Percentiles rank a stretch among this genome's conserved stretches.
Evolutionary conservation across 768 basidiomycete species (phyloP).

Genomic region (Collybia sordida): DNA sequence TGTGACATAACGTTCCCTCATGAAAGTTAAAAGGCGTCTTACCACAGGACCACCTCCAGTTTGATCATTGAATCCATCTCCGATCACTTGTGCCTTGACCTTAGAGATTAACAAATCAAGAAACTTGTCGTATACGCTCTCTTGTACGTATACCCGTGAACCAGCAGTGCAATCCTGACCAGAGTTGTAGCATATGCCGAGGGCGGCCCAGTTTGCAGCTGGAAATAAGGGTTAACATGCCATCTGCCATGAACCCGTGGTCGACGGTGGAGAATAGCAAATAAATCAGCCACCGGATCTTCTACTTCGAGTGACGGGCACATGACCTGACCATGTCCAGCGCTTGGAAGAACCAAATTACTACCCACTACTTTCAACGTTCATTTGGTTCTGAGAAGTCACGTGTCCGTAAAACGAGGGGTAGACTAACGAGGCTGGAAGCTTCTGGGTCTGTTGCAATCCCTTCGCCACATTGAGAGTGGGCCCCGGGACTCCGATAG

Average conservation of each 20-base stretch:
- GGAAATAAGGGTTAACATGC: conserved; percentile 3
- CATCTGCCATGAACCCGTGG: too few relatives aligned
- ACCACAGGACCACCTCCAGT: conserved; percentile 85
- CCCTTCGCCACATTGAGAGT: too few relatives aligned
- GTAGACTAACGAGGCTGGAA: not conserved
- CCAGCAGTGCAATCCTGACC: conserved; percentile 96
- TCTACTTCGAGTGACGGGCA: not conserved
- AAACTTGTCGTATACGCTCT: conserved; percentile 85
- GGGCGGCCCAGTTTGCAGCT: conserved; percentile 84
- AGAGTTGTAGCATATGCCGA: conserved; percentile 86
- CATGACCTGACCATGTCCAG: not conserved
- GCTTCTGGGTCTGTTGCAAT: not conserved
- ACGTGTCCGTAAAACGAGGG: not conserved
- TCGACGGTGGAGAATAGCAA: too few relatives aligned
- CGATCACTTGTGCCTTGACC: conserved; percentile 69
- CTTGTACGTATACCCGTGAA: conserved; percentile 87
- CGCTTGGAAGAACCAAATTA: not conserved
- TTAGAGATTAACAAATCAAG: conserved; percentile 61
- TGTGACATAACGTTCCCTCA: not conserved
- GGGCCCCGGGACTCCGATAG: not conserved
- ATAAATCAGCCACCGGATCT: too few relatives aligned
- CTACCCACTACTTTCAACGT: not conserved
- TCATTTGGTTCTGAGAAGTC: too few relatives aligned
- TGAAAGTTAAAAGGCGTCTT: conserved; percentile 21
- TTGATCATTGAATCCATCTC: conserved; percentile 76